These are phyloP conservation scores for Tricladium varicosporioides DNA, from an alignment of 2,329 filamentous ascomycete genomes.

Conservation along the genomic window DNA sequence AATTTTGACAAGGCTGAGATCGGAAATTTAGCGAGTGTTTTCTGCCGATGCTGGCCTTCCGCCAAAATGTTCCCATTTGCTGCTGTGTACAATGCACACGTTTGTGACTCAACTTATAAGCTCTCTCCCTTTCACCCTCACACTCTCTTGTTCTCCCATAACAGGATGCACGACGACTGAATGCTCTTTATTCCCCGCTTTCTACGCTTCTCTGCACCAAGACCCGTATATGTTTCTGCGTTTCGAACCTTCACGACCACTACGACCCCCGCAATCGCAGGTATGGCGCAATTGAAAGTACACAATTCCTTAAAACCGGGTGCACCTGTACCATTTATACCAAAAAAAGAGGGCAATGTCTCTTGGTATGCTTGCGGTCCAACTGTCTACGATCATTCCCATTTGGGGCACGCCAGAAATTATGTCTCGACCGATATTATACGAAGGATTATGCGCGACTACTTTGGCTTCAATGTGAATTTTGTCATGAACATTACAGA, in stretches of 20 bases:
- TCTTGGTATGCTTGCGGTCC: conserved; percentile 73
- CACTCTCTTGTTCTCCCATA: background rate
- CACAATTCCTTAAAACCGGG: conserved; percentile 34
- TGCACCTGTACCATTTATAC: conserved; percentile 29
- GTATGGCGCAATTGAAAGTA: conserved; percentile 32
- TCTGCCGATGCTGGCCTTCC: conserved; percentile 1
- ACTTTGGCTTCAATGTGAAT: conserved; percentile 64
- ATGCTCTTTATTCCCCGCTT: conserved; percentile 21
- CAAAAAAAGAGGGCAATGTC: conserved; percentile 30
- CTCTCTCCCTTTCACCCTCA: background rate
- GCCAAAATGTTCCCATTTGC: conserved; percentile 3
- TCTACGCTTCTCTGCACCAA: conserved; percentile 12
- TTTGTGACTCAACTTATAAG: conserved; percentile 11
- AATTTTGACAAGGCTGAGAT: conserved; percentile 15
- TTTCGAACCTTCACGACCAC: conserved; percentile 13
- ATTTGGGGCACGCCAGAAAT: conserved; percentile 67
- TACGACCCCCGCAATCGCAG: conserved; percentile 1
- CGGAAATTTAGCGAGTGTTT: background rate
- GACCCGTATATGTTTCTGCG: conserved; percentile 9
- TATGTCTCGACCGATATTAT: conserved; percentile 74
- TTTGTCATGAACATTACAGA: conserved; percentile 77
- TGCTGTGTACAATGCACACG: background rate
- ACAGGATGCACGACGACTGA: conserved; percentile 10
- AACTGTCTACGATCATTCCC: conserved; percentile 67
- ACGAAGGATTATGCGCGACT: conserved; percentile 63